Evolutionary conservation across 345 rosid species (phyloP), one percentile per base, ranked within the genome.

Genomic region (Combretum micranthum): DNA sequence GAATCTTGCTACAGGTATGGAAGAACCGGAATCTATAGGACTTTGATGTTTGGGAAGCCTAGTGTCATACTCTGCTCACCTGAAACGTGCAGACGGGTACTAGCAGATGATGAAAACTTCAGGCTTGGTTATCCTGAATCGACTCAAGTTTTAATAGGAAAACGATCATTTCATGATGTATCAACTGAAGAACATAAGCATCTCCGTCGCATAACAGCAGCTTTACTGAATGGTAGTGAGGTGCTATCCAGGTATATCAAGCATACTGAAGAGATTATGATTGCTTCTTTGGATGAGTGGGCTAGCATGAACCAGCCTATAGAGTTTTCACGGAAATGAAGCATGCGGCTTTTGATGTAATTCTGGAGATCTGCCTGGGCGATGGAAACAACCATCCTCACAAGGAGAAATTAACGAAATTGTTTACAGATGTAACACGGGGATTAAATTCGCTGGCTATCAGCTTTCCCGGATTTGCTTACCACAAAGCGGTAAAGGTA

Each of bases 391-490:
- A n/a, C 39, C 12, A 14, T 9, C 47, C 70, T 44, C 62, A 72
- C 45, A 43, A 21, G 64, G 72, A 73, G 56, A 64, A 55, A 37
- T 48, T 69, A 26, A 71, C 59, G 65, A 66, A 14, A 59, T 56
- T 64, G 42, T 68, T 68, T 19, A 64, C 72, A 3, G 47, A 63
- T 2, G 65, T 72, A 13, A 71, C 49, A 61, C 59, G 67, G 56
- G 84, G 86, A 22, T 67, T 81, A 16, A 54, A 80, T 60, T 77
- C 84, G 20, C 73, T 81, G 79, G 79, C 80, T 0, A 46, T 84
- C 55, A 77, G 79, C 62, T 54, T 84, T 58, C 87, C 87, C 4
- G 83, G 90, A 2, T 84, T 79, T 55, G 78, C 77, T 49, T 84
- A 76, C 64, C 66, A 81, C 64, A 64, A 45, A 53, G 83, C 87